A percentile compares a stretch with the other conserved stretches of the same genome.
These are phyloP conservation scores for Didymella keratinophila DNA, from an alignment of 2,329 filamentous ascomycete species.

Conservation along the genomic window DNA sequence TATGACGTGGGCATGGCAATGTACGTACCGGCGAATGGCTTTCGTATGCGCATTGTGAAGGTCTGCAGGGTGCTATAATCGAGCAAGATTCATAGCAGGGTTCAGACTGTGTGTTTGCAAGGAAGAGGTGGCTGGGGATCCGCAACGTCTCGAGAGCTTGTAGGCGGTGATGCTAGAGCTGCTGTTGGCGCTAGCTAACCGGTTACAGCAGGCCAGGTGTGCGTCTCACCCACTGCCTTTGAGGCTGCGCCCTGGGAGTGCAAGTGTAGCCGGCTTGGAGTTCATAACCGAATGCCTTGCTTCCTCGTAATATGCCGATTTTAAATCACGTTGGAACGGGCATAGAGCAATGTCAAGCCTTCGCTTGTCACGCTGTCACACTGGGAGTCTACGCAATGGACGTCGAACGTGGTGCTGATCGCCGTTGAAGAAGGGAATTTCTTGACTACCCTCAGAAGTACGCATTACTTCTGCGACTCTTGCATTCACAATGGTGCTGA, in stretches of 20 bases:
- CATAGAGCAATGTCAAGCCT: not conserved
- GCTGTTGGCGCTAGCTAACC: slow-evolving; percentile 14
- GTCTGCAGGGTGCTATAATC: slow-evolving; percentile 19
- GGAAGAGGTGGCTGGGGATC: slow-evolving; percentile 15
- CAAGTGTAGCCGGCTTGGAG: not conserved
- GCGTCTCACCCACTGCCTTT: slow-evolving; percentile 9
- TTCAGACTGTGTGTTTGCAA: not conserved
- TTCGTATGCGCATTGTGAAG: slow-evolving; percentile 77
- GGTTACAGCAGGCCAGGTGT: slow-evolving; percentile 10
- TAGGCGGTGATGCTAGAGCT: slow-evolving; percentile 17
- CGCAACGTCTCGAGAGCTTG: slow-evolving; percentile 12
- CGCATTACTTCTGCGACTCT: no score
- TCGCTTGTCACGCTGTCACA: slow-evolving; percentile 6
- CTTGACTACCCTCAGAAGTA: no score
- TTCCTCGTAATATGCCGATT: not conserved
- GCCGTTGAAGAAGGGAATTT: not conserved
- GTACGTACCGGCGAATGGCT: slow-evolving; percentile 82
- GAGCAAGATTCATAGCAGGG: slow-evolving; percentile 20
- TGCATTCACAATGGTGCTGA: no score
- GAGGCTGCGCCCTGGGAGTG: not conserved
- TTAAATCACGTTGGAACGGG: not conserved
- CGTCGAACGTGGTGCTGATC: slow-evolving; percentile 7
- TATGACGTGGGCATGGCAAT: slow-evolving; percentile 21
- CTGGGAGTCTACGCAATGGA: slow-evolving; percentile 14
- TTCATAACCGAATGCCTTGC: not conserved